These are phyloP conservation scores for Alternaria angustiovoidea DNA, from an alignment of 2,329 filamentous ascomycete species.

Conservation along the genomic window DNA sequence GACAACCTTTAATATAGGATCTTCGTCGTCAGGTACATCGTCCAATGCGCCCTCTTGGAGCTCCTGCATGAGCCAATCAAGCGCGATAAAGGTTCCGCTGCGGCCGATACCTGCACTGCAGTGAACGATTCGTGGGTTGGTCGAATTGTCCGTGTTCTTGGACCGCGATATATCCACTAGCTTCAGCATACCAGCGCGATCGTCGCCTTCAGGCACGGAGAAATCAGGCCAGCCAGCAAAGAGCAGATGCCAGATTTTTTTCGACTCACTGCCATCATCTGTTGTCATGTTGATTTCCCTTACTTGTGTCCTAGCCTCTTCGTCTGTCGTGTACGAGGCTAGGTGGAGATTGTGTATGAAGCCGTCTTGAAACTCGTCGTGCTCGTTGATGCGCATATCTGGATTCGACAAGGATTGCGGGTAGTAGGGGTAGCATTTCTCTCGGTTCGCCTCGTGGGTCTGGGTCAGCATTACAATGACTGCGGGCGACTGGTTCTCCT, in stretches of 20 bases:
- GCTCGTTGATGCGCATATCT: conserved; percentile 65
- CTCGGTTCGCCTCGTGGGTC: conserved; percentile 76
- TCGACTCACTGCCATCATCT: conserved; percentile 61
- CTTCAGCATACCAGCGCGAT: conserved; percentile 72
- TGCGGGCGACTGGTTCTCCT: conserved; percentile 73
- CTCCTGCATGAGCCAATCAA: conserved; percentile 90
- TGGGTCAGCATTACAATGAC: conserved; percentile 96
- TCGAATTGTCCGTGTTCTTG: conserved; percentile 57
- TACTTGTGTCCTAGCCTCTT: conserved; percentile 69
- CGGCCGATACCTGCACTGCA: conserved; percentile 90
- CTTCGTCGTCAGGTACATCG: conserved; percentile 58
- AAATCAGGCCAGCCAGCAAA: conserved; percentile 93
- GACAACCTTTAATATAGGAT: conserved; percentile 81
- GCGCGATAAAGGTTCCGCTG: conserved; percentile 92
- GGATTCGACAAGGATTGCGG: conserved; percentile 59
- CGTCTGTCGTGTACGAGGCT: conserved; percentile 62
- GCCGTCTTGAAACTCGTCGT: conserved; percentile 69
- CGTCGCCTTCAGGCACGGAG: conserved; percentile 75
- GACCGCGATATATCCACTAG: conserved; percentile 73
- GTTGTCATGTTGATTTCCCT: conserved; percentile 70
- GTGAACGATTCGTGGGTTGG: conserved; percentile 75
- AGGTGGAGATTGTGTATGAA: conserved; percentile 75
- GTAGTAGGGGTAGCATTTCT: conserved; percentile 93
- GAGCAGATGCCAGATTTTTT: conserved; percentile 81
- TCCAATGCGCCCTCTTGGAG: conserved; percentile 76